Percentiles rank a stretch among this genome's conserved stretches.
These are phyloP conservation scores for Solanum sitiens DNA, from an alignment of 257 asterid species.

Conservation along the genomic window DNA sequence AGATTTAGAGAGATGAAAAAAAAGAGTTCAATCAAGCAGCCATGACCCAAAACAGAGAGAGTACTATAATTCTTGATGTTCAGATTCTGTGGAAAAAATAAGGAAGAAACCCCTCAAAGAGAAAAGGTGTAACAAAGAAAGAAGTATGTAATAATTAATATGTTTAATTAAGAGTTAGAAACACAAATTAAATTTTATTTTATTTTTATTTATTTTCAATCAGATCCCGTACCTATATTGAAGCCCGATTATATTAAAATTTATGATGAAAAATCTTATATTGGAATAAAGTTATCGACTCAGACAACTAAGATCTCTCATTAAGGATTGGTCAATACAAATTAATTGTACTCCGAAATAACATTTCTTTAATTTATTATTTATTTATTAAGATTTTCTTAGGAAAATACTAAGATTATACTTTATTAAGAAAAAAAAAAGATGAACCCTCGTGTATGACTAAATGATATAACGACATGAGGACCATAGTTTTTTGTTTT, in stretches of 20 bases:
- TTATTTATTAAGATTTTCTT: background rate
- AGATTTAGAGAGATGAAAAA: background rate
- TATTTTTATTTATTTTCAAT: too few species aligned
- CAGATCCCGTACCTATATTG: too few species aligned
- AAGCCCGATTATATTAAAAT: too few species aligned
- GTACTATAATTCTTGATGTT: background rate
- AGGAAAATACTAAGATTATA: background rate
- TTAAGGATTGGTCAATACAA: background rate
- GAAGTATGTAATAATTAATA: background rate
- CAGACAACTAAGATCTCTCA: too few species aligned
- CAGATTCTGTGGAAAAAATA: background rate
- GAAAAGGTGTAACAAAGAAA: background rate
- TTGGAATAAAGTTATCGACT: background rate
- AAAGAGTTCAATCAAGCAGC: slow-evolving; percentile 57
- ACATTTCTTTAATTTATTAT: background rate
- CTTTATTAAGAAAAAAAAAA: background rate
- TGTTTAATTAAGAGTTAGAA: background rate
- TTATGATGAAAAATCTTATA: too few species aligned
- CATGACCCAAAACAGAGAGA: slow-evolving; percentile 20
- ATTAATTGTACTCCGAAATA: background rate
- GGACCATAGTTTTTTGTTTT: background rate
- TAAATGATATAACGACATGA: background rate
- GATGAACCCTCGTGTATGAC: background rate
- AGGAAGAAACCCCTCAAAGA: background rate
- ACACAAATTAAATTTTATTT: background rate